Conservation (phyloP, 352 stramenopile species). For the Phytopythium aichiense region DNA sequence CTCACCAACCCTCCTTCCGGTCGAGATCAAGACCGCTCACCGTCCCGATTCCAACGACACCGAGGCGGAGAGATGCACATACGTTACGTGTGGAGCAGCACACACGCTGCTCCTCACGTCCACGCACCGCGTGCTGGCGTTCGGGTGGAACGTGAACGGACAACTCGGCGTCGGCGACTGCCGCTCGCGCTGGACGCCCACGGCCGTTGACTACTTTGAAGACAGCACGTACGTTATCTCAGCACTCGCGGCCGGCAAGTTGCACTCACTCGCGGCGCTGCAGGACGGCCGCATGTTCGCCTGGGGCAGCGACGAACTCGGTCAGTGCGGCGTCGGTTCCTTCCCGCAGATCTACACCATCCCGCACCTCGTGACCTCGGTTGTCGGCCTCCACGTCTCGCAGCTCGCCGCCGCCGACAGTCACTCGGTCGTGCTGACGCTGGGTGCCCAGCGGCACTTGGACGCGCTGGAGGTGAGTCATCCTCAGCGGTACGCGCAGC, state of each 20-base stretch:
- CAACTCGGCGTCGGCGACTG: slow-evolving; percentile 66
- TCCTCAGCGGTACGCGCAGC: slow-evolving; percentile 33
- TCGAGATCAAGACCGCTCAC: slow-evolving; percentile 31
- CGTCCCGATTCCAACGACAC: slow-evolving; percentile 4
- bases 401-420: slow-evolving; percentile 44
- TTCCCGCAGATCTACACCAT: slow-evolving; percentile 75
- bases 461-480: slow-evolving; percentile 44
- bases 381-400: slow-evolving; percentile 48
- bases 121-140: slow-evolving; percentile 34
- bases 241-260: slow-evolving; percentile 39
- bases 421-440: slow-evolving; percentile 53
- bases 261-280: slow-evolving; percentile 46
- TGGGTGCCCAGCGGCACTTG: slow-evolving; percentile 29
- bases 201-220: slow-evolving; percentile 53
- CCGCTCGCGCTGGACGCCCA: slow-evolving; percentile 34
- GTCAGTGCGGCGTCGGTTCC: slow-evolving; percentile 61
- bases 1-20: slow-evolving; percentile 16
- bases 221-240: slow-evolving; percentile 23
- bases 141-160: slow-evolving; percentile 55
- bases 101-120: slow-evolving; percentile 53
- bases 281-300: slow-evolving; percentile 56
- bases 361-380: slow-evolving; percentile 58
- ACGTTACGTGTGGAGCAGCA: slow-evolving; percentile 49
- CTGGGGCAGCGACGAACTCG: slow-evolving; percentile 71
- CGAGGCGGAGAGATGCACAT: slow-evolving; percentile 28